These are phyloP conservation scores for Suillus bovinus DNA, from an alignment of 768 basidiomycete species.

Conservation along the genomic window DNA sequence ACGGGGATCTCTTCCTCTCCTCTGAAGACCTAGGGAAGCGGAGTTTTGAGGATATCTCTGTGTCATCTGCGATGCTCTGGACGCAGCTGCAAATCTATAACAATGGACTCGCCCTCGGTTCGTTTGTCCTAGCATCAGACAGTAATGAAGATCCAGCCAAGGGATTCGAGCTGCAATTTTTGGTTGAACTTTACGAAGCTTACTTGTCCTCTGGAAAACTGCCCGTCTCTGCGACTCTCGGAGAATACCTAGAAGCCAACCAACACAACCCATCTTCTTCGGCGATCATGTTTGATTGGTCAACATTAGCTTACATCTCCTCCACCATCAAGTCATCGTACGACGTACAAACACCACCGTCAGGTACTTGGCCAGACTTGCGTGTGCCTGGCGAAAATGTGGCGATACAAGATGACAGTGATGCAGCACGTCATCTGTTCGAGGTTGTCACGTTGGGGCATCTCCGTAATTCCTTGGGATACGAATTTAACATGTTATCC, in stretches of 20 bases:
- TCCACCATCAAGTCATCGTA: slow-evolving; percentile 50
- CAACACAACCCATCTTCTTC: slow-evolving; percentile 38
- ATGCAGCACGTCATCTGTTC: slow-evolving; percentile 44
- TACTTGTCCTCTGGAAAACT: slow-evolving; percentile 45
- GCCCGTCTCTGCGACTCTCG: slow-evolving; percentile 44
- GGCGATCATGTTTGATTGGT: slow-evolving; percentile 67
- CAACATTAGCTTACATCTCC: slow-evolving; percentile 60
- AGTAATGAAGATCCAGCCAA: slow-evolving; percentile 38
- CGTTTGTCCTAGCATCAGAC: slow-evolving; percentile 51
- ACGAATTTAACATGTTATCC: slow-evolving; percentile 57
- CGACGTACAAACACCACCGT: slow-evolving; percentile 8
- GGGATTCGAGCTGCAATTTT: slow-evolving; percentile 61
- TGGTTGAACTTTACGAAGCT: slow-evolving; percentile 50
- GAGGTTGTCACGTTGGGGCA: slow-evolving; percentile 61
- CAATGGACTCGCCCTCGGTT: slow-evolving; percentile 66
- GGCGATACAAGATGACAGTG: slow-evolving; percentile 25
- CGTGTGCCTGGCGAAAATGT: slow-evolving; percentile 38
- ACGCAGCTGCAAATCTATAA: slow-evolving; percentile 66
- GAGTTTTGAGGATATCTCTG: slow-evolving; percentile 70
- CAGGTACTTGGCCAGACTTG: slow-evolving; percentile 41
- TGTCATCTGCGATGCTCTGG: slow-evolving; percentile 60
- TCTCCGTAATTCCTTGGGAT: slow-evolving; percentile 58
- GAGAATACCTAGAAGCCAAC: slow-evolving; percentile 58
- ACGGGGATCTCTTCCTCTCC: slow-evolving; percentile 44
- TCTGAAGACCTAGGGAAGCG: slow-evolving; percentile 46